Percentiles rank a stretch among this genome's conserved stretches.
Conservation (phyloP, 1,139 yeast genomes). For the Hansenula sp. region DNA sequence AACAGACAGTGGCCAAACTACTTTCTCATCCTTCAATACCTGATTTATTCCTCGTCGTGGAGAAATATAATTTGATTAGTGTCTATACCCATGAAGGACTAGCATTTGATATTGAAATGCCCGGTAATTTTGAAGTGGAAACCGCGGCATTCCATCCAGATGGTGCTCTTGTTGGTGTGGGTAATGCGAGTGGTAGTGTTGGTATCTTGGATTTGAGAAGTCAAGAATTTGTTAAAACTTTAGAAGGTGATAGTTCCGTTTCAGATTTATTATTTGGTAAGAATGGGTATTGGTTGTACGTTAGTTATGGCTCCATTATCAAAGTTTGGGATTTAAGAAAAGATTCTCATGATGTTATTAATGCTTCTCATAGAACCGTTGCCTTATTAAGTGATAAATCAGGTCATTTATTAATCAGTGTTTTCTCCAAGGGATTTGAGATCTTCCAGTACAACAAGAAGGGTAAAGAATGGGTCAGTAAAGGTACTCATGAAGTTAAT, state of each 20-base stretch:
- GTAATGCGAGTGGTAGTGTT: conserved; percentile 35
- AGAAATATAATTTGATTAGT: background rate
- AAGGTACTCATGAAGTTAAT: background rate
- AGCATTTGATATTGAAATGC: background rate
- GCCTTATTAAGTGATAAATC: conserved; percentile 44
- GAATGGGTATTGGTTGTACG: conserved; percentile 68
- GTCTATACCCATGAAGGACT: background rate
- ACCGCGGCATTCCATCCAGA: conserved; percentile 57
- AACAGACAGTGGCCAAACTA: background rate
- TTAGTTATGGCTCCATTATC: conserved; percentile 20
- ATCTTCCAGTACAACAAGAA: conserved; percentile 41
- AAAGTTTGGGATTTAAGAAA: conserved; percentile 60
- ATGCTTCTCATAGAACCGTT: conserved; percentile 9
- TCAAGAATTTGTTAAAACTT: conserved; percentile 36
- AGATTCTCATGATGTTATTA: conserved; percentile 23
- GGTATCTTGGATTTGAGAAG: conserved; percentile 40
- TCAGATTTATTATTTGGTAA: conserved; percentile 48
- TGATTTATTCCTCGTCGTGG: background rate
- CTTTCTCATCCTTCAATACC: background rate
- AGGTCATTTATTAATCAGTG: conserved; percentile 35
- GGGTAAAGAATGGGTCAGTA: conserved; percentile 37
- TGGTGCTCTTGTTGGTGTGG: conserved; percentile 57
- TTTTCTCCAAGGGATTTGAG: conserved; percentile 18
- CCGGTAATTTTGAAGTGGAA: conserved; percentile 19
- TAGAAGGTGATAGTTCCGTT: conserved; percentile 30